These are phyloP conservation scores for Fraxinus latifolia DNA, from an alignment of 305 asterid genomes.

Conservation along the genomic window DNA sequence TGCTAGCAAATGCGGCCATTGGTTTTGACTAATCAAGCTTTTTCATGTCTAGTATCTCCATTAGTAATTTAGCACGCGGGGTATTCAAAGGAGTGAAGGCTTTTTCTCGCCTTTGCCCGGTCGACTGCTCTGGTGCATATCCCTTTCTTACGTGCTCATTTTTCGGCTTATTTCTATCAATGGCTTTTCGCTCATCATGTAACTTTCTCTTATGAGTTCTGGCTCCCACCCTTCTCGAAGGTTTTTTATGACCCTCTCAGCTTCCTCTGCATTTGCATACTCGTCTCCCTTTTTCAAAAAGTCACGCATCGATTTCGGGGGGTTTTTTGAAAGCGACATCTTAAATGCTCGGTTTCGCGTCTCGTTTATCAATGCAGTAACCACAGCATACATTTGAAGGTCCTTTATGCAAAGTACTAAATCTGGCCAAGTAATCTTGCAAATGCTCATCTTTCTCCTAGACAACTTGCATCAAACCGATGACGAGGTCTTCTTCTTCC, in stretches of 20 bases:
- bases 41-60: not conserved
- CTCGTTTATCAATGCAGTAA: not conserved
- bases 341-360: not conserved
- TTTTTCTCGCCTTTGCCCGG: not conserved
- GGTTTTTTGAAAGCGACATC: not conserved
- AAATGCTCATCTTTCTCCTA: not conserved
- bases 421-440: not conserved
- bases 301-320: not conserved
- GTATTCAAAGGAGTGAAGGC: not conserved
- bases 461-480: not conserved
- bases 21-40: not conserved
- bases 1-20: not conserved
- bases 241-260: not conserved
- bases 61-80: not conserved
- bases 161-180: not conserved
- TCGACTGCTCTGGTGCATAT: not conserved
- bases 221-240: not conserved
- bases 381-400: not conserved
- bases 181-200: not conserved
- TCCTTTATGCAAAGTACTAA: not conserved
- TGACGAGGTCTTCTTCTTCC: not conserved
- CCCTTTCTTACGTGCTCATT: not conserved
- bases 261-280: not conserved
- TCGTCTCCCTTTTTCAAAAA: not conserved
- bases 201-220: not conserved